Evolutionary conservation across 176 grass and related monocot genomes (phyloP).

Genomic region (Cymbopogon citratus): DNA sequence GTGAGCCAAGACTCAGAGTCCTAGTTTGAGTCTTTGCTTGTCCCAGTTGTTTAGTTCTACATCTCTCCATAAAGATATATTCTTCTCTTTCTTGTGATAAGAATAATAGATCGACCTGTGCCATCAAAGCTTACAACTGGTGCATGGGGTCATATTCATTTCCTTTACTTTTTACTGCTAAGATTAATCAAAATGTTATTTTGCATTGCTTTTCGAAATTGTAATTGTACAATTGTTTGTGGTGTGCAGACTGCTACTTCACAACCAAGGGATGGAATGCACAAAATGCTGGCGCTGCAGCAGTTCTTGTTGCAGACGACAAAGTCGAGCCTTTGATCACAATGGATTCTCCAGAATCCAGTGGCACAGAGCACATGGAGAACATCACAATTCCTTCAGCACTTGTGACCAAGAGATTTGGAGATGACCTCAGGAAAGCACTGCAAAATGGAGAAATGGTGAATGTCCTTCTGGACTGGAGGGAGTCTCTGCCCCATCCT

Average conservation of each 20-base stretch:
- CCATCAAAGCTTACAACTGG: background rate
- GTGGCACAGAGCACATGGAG: constrained; percentile 40
- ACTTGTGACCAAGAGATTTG: constrained; percentile 61
- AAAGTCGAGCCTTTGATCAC: constrained; percentile 68
- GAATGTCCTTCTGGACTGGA: constrained; percentile 72
- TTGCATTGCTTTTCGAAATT: background rate
- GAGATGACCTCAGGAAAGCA: constrained; percentile 58
- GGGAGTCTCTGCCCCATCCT: constrained; percentile 71
- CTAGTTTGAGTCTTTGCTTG: background rate
- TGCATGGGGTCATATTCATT: background rate
- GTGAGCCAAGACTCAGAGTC: background rate
- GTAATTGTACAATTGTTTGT: background rate
- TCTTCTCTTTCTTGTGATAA: background rate
- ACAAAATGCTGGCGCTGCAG: constrained; percentile 68
- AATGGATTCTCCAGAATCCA: constrained; percentile 78
- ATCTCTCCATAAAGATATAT: background rate
- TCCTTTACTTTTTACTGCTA: background rate
- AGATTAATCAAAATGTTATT: background rate
- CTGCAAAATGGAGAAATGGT: constrained; percentile 68
- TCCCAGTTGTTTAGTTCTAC: background rate
- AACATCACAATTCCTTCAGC: constrained; percentile 80
- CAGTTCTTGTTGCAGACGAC: constrained; percentile 67
- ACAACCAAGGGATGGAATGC: constrained; percentile 91
- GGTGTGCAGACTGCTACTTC: constrained; percentile 73
- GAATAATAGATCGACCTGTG: background rate